Base-by-base conservation (phyloP, 306 rosid species). In the Carpinus viminea region DNA sequence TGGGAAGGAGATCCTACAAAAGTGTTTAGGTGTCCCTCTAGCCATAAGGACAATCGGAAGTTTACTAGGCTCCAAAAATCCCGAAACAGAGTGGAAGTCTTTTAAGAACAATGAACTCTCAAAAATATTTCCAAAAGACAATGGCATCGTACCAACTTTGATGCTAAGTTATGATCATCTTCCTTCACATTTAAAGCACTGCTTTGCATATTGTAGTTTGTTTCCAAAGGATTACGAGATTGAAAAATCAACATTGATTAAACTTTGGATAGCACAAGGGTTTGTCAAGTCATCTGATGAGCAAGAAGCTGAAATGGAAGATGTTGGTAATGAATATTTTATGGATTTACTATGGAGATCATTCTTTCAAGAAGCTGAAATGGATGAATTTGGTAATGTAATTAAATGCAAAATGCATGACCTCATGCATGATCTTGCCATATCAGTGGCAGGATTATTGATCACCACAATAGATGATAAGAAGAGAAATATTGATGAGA, bases 191-290 rank as follows among this genome's bases (percentile, higher is more conserved):
- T 3, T 79, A 6, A 79, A 72, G n/a, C 59, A 18, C 4, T 56
- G 81, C 16, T 61, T 77, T 69, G 47, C 70, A 0, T 77, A 41
- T 69, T 68, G 72, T 47, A 41, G 68, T 7, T 53, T 79, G 8
- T 64, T 79, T 64, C 68, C 82, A 12, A 79, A 73, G 54, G 66
- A 52, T 34, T 15, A 8, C 34, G 0, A 0, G 1, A 45, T 79
- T 51, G 0, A 9, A 0, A 57, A 5, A 53, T 0, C 5, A 12
- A 5, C 0, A 0, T 8, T 77, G 20, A 46, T 80, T 68, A 12
- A 43, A 4, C 71, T 74, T 74, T 80, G 79, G 84, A 26, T 75
- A 8, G 83, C 62, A 5, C 64, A 74, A 7, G 83, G 83, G 3
- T 80, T 80, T 56, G 20, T 74, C 55, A 64, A 34, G 70, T 26